Evolutionary conservation across 441 rosid genomes (phyloP).

Genomic region (Theobroma grandiflorum): DNA sequence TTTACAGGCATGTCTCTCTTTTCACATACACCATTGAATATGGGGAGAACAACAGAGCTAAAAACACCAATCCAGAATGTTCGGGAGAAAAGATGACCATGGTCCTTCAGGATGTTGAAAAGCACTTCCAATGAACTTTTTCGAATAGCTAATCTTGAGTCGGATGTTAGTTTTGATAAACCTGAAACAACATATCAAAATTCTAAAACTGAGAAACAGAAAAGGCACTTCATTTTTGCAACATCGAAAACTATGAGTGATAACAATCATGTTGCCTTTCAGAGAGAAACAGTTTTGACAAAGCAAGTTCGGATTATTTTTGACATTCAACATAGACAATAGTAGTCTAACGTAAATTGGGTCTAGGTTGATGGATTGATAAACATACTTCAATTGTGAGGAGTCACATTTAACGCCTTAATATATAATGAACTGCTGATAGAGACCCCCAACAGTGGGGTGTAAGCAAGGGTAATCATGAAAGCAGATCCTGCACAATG

Average conservation of each 20-base stretch:
- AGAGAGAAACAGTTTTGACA: not conserved
- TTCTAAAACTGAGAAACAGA: constrained; percentile 12
- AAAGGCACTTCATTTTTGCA: constrained; percentile 1
- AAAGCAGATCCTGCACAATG: not conserved
- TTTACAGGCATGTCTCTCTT: constrained; percentile 49
- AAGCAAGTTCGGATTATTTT: not conserved
- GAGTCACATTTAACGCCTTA: not conserved
- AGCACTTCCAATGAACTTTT: constrained; percentile 94
- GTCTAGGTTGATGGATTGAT: not conserved
- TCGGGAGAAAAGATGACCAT: constrained; percentile 86
- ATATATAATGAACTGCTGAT: not conserved
- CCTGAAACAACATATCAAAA: constrained; percentile 61
- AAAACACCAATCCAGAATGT: constrained; percentile 75
- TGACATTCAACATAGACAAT: not conserved
- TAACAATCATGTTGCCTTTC: constrained; percentile 15
- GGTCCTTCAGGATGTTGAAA: constrained; percentile 94
- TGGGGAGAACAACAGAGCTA: constrained; percentile 68
- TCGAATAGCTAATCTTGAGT: constrained; percentile 81
- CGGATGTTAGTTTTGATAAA: constrained; percentile 80
- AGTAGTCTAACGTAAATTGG: not conserved
- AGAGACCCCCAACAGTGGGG: not conserved
- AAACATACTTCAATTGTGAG: not conserved
- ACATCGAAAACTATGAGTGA: not conserved
- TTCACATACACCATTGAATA: constrained; percentile 59
- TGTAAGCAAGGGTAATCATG: not conserved